Evolutionary conservation across 2,329 filamentous ascomycete genomes (phyloP).

Genomic region (Coleophoma crateriformis): DNA sequence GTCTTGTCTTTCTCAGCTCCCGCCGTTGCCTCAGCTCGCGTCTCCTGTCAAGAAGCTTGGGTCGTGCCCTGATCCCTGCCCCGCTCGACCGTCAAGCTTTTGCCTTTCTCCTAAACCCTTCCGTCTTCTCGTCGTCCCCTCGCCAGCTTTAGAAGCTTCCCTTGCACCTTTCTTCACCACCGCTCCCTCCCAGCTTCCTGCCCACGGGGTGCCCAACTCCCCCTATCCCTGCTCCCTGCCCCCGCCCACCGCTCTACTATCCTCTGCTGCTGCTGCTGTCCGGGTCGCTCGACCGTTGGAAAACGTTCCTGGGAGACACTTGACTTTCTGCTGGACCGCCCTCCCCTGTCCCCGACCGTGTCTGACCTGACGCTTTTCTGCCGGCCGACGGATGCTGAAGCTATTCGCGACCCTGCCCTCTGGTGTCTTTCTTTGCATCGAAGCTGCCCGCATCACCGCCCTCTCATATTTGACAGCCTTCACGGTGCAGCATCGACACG

Average conservation of each 20-base stretch:
- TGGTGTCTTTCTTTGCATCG: no score
- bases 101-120: constrained; percentile 1
- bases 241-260: neutral
- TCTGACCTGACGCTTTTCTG: no score
- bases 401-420: no score
- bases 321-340: no score
- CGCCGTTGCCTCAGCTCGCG: neutral
- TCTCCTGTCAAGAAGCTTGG: constrained; percentile 1
- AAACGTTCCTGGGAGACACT: neutral
- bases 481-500: no score
- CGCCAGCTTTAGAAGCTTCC: neutral
- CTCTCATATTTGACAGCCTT: no score
- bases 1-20: neutral
- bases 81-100: constrained; percentile 12
- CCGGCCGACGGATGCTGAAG: no score
- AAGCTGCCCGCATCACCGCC: no score
- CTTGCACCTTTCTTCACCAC: no score
- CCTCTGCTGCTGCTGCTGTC: no score
- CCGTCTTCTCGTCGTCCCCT: neutral
- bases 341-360: no score
- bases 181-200: no score
- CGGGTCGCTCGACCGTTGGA: constrained; percentile 10
- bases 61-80: neutral
- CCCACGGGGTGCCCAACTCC: constrained; percentile 1
- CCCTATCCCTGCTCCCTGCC: constrained; percentile 20